These are phyloP conservation scores for Vittaforma corneae DNA, from an alignment of 371 early-diverging fungal genomes.

Conservation along the genomic window DNA sequence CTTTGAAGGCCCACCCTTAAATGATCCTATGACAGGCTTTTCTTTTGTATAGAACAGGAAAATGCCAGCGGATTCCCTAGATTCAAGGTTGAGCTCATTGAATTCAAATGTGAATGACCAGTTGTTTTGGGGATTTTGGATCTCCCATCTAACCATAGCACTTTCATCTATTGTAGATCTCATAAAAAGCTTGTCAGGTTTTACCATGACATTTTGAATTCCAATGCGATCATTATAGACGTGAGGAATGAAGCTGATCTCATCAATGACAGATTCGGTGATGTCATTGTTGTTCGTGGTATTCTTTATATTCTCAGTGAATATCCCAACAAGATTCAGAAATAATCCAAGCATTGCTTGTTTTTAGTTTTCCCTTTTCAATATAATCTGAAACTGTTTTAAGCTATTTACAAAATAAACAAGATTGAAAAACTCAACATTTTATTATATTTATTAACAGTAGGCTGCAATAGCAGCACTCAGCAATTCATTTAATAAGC, in stretches of 20 bases:
- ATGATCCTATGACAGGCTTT: slow-evolving; percentile 40
- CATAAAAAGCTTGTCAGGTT: slow-evolving; percentile 33
- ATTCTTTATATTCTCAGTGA: too few relatives aligned
- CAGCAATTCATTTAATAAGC: background rate
- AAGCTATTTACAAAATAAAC: too few relatives aligned
- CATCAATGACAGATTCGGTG: background rate
- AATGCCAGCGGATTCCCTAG: slow-evolving; percentile 52
- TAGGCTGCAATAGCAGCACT: too few relatives aligned
- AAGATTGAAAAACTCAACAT: too few relatives aligned
- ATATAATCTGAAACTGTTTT: too few relatives aligned
- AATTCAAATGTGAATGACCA: slow-evolving; percentile 55
- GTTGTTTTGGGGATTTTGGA: slow-evolving; percentile 50
- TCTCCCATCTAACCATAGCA: slow-evolving; percentile 47
- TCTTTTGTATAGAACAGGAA: slow-evolving; percentile 59
- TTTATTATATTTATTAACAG: too few relatives aligned
- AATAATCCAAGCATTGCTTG: too few relatives aligned
- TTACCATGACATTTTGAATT: slow-evolving; percentile 21
- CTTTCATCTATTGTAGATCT: slow-evolving; percentile 40
- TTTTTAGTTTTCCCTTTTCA: too few relatives aligned
- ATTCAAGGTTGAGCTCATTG: slow-evolving; percentile 36
- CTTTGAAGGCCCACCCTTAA: slow-evolving; percentile 47
- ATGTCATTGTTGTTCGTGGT: slow-evolving; percentile 17
- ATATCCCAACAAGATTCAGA: too few relatives aligned
- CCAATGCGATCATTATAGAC: slow-evolving; percentile 23
- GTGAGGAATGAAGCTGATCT: slow-evolving; percentile 18